Evolutionary conservation across 805 yeast genomes (phyloP).

Genomic region (Saturnispora halmiae): DNA sequence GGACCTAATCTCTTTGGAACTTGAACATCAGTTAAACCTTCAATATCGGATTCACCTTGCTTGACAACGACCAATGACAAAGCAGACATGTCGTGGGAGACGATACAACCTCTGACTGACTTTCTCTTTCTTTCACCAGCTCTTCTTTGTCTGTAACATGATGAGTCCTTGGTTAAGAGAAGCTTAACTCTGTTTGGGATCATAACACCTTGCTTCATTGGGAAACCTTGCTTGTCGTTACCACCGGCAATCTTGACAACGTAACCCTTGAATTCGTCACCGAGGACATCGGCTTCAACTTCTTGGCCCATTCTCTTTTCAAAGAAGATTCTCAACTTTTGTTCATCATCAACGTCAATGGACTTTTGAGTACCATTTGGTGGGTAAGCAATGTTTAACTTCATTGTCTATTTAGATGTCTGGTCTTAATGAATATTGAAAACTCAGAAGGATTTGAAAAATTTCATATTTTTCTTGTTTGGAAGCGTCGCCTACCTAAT

Average conservation of each 20-base stretch:
- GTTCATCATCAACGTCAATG: constrained; percentile 98
- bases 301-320: constrained; percentile 99
- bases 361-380: constrained; percentile 99
- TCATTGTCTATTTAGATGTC: background rate
- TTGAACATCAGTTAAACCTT: constrained; percentile 89
- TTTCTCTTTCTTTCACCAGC: constrained; percentile 99
- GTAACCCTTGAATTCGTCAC: constrained; percentile 99
- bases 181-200: constrained; percentile 99
- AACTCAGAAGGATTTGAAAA: background rate
- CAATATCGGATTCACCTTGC: constrained; percentile 95
- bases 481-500: background rate
- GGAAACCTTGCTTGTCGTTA: constrained; percentile 99
- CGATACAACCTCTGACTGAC: constrained; percentile 99
- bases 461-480: background rate
- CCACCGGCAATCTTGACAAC: constrained; percentile 98
- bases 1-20: constrained; percentile 99
- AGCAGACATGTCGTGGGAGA: constrained; percentile 93
- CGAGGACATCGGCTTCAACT: constrained; percentile 96
- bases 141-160: constrained; percentile 99
- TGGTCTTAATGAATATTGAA: background rate
- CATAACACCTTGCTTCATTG: constrained; percentile 99
- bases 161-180: constrained; percentile 85
- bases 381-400: constrained; percentile 99
- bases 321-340: constrained; percentile 95
- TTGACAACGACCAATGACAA: constrained; percentile 88